phyloP scores from a whole-genome alignment of 768 basidiomycete genomes.

The Termitomyces sp. region DNA sequence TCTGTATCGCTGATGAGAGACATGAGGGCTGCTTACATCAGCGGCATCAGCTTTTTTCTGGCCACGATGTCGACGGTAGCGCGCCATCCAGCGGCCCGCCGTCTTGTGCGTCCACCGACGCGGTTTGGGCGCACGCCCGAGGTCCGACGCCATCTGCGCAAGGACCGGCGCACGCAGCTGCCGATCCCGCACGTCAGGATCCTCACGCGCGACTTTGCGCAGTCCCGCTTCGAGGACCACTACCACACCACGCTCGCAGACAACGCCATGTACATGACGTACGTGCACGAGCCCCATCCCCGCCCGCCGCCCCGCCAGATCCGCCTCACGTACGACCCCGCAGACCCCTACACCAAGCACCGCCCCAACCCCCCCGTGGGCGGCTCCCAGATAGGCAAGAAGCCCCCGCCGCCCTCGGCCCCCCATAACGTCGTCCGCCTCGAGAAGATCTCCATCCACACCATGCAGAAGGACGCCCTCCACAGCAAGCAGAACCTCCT shows the following conservation, averaged over 20 bases:
- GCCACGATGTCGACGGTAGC: not conserved
- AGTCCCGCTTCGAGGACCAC: conserved; percentile 77
- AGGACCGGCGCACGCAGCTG: conserved; percentile 50
- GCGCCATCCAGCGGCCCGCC: not conserved
- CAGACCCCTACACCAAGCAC: conserved; percentile 80
- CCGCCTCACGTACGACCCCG: conserved; percentile 68
- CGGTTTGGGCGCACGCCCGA: conserved; percentile 55
- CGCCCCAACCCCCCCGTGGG: conserved; percentile 75
- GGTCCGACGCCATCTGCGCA: conserved; percentile 40
- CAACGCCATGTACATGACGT: conserved; percentile 93
- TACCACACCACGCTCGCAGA: conserved; percentile 81
- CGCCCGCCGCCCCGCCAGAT: conserved; percentile 54
- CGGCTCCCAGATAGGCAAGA: conserved; percentile 64
- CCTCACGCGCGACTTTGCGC: conserved; percentile 65
- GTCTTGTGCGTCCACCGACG: conserved; percentile 9
- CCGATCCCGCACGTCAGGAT: conserved; percentile 72
- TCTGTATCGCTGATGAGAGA: conserved; percentile 65
- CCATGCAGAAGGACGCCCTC: conserved; percentile 80
- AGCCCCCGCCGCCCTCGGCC: conserved; percentile 62
- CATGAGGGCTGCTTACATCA: conserved; percentile 32
- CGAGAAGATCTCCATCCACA: conserved; percentile 83
- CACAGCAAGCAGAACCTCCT: conserved; percentile 69
- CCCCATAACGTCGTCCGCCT: conserved; percentile 70
- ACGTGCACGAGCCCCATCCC: conserved; percentile 67
- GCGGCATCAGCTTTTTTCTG: not conserved